Evolutionary conservation across 768 basidiomycete species (phyloP).

Genomic region (Infundibulicybe gibba): DNA sequence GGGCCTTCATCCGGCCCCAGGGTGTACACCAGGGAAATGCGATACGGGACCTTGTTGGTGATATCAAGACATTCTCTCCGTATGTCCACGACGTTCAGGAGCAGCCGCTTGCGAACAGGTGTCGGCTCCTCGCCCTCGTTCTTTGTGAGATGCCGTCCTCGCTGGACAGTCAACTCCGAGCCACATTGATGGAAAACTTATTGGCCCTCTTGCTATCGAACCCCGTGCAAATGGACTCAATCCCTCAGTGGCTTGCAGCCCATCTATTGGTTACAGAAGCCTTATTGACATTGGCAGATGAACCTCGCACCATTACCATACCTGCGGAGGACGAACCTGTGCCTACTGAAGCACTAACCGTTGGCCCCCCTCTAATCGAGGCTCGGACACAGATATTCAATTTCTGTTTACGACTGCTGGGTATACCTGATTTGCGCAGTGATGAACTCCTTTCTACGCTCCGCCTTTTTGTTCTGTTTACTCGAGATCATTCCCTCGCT

Average conservation of each 20-base stretch:
- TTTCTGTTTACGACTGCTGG: conserved; percentile 70
- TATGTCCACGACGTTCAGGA: conserved; percentile 68
- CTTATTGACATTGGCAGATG: conserved; percentile 72
- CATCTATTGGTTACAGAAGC: conserved; percentile 85
- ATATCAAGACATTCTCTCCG: conserved; percentile 67
- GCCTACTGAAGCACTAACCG: conserved; percentile 41
- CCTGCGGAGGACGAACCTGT: conserved; percentile 73
- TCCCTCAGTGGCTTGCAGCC: conserved; percentile 86
- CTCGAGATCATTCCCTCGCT: conserved; percentile 65
- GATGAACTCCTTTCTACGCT: conserved; percentile 83
- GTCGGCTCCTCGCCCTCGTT: conserved; percentile 82
- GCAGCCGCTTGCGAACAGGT: conserved; percentile 74
- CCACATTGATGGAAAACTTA: conserved; percentile 62
- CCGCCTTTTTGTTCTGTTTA: conserved; percentile 81
- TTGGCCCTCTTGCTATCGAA: conserved; percentile 64
- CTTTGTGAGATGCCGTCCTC: conserved; percentile 71
- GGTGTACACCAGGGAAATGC: conserved; percentile 60
- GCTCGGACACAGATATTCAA: conserved; percentile 70
- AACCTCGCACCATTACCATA: conserved; percentile 58
- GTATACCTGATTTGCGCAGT: conserved; percentile 56
- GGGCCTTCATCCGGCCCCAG: conserved; percentile 69
- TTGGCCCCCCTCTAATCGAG: conserved; percentile 60
- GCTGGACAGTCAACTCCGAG: conserved; percentile 48
- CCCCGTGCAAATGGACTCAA: conserved; percentile 45
- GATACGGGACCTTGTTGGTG: conserved; percentile 70